A percentile compares a stretch with the other conserved stretches of the same genome.
phyloP scores from a whole-genome alignment of 352 stramenopile species.

The Pythium plurisporium region DNA sequence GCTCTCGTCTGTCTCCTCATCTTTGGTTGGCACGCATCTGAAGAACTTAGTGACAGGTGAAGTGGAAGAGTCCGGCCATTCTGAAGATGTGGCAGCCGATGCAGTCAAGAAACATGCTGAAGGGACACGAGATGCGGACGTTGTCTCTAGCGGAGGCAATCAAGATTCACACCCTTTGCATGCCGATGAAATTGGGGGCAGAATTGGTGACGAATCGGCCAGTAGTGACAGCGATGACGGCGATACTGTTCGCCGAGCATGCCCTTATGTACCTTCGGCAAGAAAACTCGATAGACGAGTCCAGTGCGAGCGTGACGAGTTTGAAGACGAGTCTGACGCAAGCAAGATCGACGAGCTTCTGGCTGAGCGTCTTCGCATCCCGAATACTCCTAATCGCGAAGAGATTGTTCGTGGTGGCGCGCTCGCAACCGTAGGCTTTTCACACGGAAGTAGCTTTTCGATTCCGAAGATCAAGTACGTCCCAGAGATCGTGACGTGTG shows the following conservation, averaged over 20 bases:
- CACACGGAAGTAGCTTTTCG: constrained; percentile 38
- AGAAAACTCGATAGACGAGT: not conserved
- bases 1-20: constrained; percentile 64
- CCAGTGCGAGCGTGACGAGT: constrained; percentile 22
- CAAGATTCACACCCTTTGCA: not conserved
- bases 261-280: not conserved
- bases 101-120: not conserved
- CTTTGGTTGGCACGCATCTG: constrained; percentile 25
- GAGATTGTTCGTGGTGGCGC: constrained; percentile 17
- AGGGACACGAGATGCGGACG: not conserved
- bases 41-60: constrained; percentile 7
- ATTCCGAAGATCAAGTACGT: constrained; percentile 77
- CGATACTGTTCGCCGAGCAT: not conserved
- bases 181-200: not conserved
- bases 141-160: not conserved
- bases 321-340: constrained; percentile 16
- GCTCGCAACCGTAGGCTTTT: constrained; percentile 16
- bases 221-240: not conserved
- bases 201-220: not conserved
- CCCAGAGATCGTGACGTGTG: constrained; percentile 31
- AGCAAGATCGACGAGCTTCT: constrained; percentile 12
- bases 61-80: not conserved
- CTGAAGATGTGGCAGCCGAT: not conserved
- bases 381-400: constrained; percentile 18
- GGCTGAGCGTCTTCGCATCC: constrained; percentile 12